These are phyloP conservation scores for Irpex sp. DNA, from an alignment of 1,284 basidiomycete species.

Conservation along the genomic window DNA sequence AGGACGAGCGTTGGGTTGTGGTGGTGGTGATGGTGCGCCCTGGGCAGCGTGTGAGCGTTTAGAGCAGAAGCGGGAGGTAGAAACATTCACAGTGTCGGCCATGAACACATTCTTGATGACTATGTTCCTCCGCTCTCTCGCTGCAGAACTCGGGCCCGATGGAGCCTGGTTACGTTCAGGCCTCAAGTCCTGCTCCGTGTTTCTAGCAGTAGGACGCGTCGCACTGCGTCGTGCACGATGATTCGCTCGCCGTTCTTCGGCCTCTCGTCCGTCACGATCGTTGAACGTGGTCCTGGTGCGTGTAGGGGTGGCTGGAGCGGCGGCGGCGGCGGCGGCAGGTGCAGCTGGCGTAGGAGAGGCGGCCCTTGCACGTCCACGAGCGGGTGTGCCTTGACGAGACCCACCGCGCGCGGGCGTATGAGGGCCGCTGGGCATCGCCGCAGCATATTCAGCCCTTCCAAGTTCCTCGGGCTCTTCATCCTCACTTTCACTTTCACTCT, in stretches of 20 bases:
- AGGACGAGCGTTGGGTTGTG: not conserved
- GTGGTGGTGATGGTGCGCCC: not conserved
- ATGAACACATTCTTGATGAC: not conserved
- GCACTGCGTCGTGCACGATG: too few relatives aligned
- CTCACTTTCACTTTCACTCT: not conserved
- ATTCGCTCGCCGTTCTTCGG: too few relatives aligned
- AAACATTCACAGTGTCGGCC: not conserved
- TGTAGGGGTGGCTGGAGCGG: not conserved
- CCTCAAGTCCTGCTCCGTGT: too few relatives aligned
- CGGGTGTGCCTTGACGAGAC: constrained; percentile 1
- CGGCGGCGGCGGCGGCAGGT: not conserved
- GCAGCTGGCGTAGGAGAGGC: not conserved
- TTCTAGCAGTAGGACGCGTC: too few relatives aligned
- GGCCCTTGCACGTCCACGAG: constrained; percentile 1
- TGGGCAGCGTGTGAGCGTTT: not conserved
- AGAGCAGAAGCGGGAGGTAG: not conserved
- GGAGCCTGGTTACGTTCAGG: not conserved
- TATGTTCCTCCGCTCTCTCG: not conserved
- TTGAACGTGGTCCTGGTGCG: not conserved
- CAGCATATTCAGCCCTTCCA: not conserved
- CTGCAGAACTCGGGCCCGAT: not conserved
- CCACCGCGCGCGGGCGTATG: not conserved
- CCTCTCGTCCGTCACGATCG: too few relatives aligned
- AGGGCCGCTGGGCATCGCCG: not conserved
- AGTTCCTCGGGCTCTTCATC: not conserved